Base-by-base conservation (phyloP, 495 filamentous ascomycete genomes). In the Podospora conica region DNA sequence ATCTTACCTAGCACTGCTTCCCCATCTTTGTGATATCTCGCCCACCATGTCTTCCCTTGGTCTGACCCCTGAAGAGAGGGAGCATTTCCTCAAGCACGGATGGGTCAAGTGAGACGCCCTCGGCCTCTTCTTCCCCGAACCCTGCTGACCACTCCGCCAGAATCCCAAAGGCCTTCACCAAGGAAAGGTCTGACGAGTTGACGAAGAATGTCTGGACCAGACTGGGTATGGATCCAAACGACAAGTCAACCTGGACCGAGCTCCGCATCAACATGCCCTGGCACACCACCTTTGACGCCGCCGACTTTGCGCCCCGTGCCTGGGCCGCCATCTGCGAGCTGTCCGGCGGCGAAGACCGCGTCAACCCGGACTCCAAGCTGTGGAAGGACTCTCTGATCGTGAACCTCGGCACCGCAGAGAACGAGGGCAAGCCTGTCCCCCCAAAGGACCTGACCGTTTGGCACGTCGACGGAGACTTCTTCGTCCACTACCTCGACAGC, bases 391-490 rank as follows among this genome's bases (percentile, higher is more conserved):
- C 82, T 15, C 80, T 91, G 29, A 91, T 91, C 65, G 87, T 91
- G 25, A 92, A 91, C 76, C 80, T 92, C 18, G 89, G 90, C 23
- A 86, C 82, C 8, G 73, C 80, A 0, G 80, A 87, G 56, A 75
- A 73, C 56, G 83, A 85, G 65, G 81, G 82, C 6, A 81, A 82
- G 40, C 71, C 82, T 40, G 76, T 81, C 28, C 70, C 73, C 63
- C 78, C 85, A 57, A 67, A 78, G 31, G 81, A 85, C 8, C 76
- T 91, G n/a, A 66, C 75, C 22, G 79, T 78, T 9, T 92, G 89
- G 89, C 90, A 92, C 73, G 87, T 90, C 23, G 89, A 91, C 75
- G 89, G 89, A 1, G 89, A 91, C 69, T 91, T 90, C 74, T 91
- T 91, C 76, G 80, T 88, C 15, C 88, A 91, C 77, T 91, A 87